Conservation (phyloP, 1,139 yeast genomes). For the Candida tunisiensis region DNA sequence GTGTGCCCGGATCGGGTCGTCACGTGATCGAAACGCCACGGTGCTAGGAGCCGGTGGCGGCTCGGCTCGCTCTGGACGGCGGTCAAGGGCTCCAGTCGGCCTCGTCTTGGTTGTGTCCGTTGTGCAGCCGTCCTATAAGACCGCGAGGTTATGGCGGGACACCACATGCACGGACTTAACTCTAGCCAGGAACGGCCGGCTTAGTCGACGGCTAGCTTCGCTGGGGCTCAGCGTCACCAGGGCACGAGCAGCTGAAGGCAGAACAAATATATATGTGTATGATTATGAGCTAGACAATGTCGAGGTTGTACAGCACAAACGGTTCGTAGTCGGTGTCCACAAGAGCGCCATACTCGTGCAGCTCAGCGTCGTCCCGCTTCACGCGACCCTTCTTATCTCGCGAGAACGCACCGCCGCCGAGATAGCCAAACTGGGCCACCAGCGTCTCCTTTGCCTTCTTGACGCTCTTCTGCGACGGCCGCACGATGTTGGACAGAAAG, state of each 20-base stretch:
- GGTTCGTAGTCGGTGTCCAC: conserved; percentile 95
- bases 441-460: conserved; percentile 52
- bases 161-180: not conserved
- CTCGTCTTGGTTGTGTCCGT: too few species aligned
- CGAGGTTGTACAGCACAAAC: conserved; percentile 62
- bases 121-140: too few species aligned
- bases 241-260: too few species aligned
- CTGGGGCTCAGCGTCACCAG: too few species aligned
- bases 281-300: conserved; percentile 10
- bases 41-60: too few species aligned
- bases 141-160: too few species aligned
- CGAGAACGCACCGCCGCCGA: conserved; percentile 76
- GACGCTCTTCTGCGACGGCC: conserved; percentile 12
- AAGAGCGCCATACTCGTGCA: conserved; percentile 77
- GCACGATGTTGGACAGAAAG: conserved; percentile 44
- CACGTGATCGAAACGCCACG: too few species aligned
- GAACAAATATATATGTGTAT: too few species aligned
- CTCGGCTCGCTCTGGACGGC: too few species aligned
- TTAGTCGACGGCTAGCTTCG: not conserved
- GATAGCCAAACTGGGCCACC: conserved; percentile 60
- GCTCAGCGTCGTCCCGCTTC: conserved; percentile 35
- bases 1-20: too few species aligned
- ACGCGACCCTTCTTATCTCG: conserved; percentile 50
- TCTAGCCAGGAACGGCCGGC: not conserved
- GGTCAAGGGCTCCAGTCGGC: too few species aligned